Conservation (phyloP, 1,284 basidiomycete genomes). For the Athelia sp. region DNA sequence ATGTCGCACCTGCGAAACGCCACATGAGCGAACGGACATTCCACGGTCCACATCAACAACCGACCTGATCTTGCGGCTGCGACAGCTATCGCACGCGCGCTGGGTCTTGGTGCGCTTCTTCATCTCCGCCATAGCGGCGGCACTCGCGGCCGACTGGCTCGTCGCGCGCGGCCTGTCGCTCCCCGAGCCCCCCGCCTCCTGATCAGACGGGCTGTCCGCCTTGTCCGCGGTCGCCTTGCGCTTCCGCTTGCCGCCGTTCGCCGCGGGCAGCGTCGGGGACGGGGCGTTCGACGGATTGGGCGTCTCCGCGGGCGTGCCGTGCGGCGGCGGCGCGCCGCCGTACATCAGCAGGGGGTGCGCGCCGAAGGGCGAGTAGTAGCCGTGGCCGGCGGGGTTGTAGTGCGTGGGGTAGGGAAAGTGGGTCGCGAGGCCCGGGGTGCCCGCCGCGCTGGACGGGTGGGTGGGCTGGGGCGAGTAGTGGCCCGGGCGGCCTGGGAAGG, state of each 20-base stretch:
- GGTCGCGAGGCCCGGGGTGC: constrained; percentile 34
- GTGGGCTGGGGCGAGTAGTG: constrained; percentile 33
- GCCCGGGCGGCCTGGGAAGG: constrained; percentile 40
- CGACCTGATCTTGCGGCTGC: constrained; percentile 88
- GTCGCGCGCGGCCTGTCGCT: constrained; percentile 35
- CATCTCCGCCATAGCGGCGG: constrained; percentile 39
- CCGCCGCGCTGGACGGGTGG: constrained; percentile 33
- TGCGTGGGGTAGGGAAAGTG: constrained; percentile 58
- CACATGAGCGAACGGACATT: neutral
- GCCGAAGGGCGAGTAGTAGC: constrained; percentile 57
- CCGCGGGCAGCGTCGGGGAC: constrained; percentile 21
- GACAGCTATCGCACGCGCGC: constrained; percentile 87
- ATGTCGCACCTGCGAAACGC: constrained; percentile 67
- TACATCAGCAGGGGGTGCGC: constrained; percentile 65
- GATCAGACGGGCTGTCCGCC: constrained; percentile 48
- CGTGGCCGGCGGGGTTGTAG: constrained; percentile 42
- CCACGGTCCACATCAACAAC: constrained; percentile 13
- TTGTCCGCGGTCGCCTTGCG: constrained; percentile 43
- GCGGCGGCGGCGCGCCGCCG: constrained; percentile 30
- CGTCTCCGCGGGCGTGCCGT: constrained; percentile 21
- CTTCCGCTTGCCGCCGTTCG: too few species aligned
- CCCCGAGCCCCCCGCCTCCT: constrained; percentile 48
- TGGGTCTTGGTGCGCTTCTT: constrained; percentile 90
- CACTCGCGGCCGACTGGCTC: constrained; percentile 20
- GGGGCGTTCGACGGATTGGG: constrained; percentile 18